A percentile compares a stretch with the other conserved stretches of the same genome.
Conservation (phyloP, 2,329 filamentous ascomycete species). For the Arthroderma sp. region DNA sequence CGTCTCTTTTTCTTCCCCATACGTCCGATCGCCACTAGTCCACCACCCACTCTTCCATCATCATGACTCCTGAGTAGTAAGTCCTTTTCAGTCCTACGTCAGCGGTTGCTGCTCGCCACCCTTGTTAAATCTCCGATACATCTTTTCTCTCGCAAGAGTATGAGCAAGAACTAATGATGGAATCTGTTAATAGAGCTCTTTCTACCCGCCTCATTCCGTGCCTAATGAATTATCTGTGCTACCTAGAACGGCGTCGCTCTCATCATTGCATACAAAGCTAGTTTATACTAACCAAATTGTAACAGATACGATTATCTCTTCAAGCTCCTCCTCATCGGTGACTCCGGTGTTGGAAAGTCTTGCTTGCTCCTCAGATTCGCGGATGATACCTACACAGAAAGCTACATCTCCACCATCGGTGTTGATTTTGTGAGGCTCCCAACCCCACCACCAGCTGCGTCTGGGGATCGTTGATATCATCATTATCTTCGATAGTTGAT, state of each 20-base stretch:
- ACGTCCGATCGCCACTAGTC: neutral
- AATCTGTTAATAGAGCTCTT: too few species aligned
- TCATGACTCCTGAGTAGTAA: slow-evolving; percentile 39
- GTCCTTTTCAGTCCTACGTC: slow-evolving; percentile 12
- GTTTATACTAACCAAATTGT: slow-evolving; percentile 8
- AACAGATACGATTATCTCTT: slow-evolving; percentile 99
- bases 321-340: slow-evolving; percentile 99
- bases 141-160: too few species aligned
- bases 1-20: neutral
- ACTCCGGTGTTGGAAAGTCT: slow-evolving; percentile 99
- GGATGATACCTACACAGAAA: slow-evolving; percentile 98
- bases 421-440: slow-evolving; percentile 77
- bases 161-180: too few species aligned
- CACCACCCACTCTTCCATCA: slow-evolving; percentile 15
- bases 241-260: too few species aligned
- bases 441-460: neutral
- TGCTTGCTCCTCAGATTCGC: slow-evolving; percentile 95
- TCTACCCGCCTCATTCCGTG: too few species aligned
- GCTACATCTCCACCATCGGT: slow-evolving; percentile 98
- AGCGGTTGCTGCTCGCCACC: neutral
- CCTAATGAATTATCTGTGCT: too few species aligned
- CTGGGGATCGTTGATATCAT: neutral
- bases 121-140: too few species aligned
- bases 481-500: neutral
- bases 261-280: too few species aligned